phyloP scores from a whole-genome alignment of 2,329 filamentous ascomycete species.

The Monilinia vaccinii-corymbosi region DNA sequence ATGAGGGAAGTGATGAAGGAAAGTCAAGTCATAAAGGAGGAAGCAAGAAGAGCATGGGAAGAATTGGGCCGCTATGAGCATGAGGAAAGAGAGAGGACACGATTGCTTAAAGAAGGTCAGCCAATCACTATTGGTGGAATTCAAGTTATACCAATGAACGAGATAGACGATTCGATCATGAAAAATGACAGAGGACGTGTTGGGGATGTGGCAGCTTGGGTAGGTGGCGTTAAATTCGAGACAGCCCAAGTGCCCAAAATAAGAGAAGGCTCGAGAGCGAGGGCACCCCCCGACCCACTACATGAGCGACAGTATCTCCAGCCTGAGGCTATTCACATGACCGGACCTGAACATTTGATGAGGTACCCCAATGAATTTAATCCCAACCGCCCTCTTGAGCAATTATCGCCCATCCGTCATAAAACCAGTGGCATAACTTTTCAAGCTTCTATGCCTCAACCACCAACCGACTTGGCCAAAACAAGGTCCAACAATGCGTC shows the following conservation, averaged over 20 bases:
- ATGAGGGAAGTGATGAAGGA: conserved; percentile 9
- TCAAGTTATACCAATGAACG: conserved; percentile 79
- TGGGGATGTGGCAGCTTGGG: conserved; percentile 5
- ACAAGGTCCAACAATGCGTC: conserved; percentile 7
- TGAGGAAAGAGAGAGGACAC: conserved; percentile 79
- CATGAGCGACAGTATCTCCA: neutral
- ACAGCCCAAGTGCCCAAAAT: neutral
- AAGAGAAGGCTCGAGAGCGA: neutral
- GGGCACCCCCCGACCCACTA: neutral
- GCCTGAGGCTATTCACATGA: neutral
- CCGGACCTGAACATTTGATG: neutral
- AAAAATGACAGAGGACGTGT: neutral
- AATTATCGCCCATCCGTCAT: neutral
- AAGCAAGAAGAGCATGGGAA: conserved; percentile 93
- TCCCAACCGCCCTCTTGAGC: neutral
- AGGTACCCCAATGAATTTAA: neutral
- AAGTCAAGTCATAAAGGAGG: conserved; percentile 38
- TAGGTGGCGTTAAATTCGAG: conserved; percentile 1
- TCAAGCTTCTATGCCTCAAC: neutral
- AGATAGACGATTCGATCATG: neutral
- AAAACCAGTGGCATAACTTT: neutral
- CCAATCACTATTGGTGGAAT: conserved; percentile 87
- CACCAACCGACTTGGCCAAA: neutral
- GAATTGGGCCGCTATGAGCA: conserved; percentile 89
- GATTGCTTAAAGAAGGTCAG: conserved; percentile 73